Evolutionary conservation across 139 green algal genomes (phyloP), one percentile per base, ranked within the genome.

Genomic region (Coelastrella sp.): DNA sequence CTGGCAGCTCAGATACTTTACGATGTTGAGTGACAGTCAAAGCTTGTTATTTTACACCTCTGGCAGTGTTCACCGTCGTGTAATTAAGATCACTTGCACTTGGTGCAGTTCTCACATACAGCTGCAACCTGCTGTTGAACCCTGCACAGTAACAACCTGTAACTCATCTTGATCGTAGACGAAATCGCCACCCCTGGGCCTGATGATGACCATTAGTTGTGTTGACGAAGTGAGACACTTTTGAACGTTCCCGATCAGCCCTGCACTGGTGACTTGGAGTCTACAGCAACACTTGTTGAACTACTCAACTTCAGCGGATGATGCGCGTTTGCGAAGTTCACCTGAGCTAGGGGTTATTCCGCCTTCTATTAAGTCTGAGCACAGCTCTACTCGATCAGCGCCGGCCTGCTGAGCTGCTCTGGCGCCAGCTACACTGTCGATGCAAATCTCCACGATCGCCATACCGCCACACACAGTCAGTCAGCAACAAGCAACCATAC

Each of bases 181-280:
- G 71, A 90, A 90, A 40, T 90, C 86, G 5, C 86, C 86, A 6
- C 83, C 86, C 7, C 86, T 64, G 2, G 83, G 83, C 0, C 86
- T 57, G 1, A 90, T 72, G 1, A 90, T 59, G 2, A 90, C 82
- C 76, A 89, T 86, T 15, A 90, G 86, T 5, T 48, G 35, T 1
- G 77, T 76, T 35, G 15, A 30, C 3, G 59, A 64, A n/a, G 71
- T 5, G 35, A 3, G 32, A n/a, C 32, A 23, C 27, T 45, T 40
- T 13, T 25, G n/a, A n/a, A n/a, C 78, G 19, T 53, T 57, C 59
- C 30, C 71, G 35, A 89, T 82, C 25, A 86, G 19, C 13, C 84
- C 84, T 35, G 74, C 74, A 60, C 19, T n/a, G 41, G n/a, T 30
- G 35, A 13, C 50, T n/a, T n/a, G n/a, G n/a, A n/a, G n/a, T n/a